Percentiles rank a stretch among this genome's conserved stretches.
Evolutionary conservation across 2,329 filamentous ascomycete genomes (phyloP).

Genomic region (Trichoderma polysporum): DNA sequence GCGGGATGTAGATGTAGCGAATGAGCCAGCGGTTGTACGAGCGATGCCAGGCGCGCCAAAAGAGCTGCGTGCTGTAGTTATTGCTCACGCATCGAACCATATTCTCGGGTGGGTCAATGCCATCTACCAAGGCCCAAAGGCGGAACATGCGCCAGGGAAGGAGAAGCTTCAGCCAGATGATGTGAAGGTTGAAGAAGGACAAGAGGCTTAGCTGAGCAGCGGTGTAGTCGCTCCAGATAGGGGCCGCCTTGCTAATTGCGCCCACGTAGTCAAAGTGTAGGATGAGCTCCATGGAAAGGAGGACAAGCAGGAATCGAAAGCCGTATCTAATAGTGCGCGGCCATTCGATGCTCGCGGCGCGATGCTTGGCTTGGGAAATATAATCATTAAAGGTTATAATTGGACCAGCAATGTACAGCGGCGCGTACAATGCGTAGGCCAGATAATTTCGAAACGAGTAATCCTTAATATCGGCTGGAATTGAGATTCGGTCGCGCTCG

Average conservation of each 20-base stretch:
- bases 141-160: conserved; percentile 98
- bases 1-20: conserved; percentile 88
- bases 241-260: conserved; percentile 79
- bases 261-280: conserved; percentile 92
- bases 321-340: conserved; percentile 76
- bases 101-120: conserved; percentile 94
- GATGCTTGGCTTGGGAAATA: conserved; percentile 79
- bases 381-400: conserved; percentile 99
- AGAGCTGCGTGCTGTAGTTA: conserved; percentile 86
- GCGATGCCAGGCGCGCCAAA: conserved; percentile 97
- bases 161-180: conserved; percentile 97
- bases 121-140: conserved; percentile 89
- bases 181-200: conserved; percentile 92
- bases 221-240: conserved; percentile 80
- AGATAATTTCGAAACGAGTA: conserved; percentile 85
- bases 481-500: conserved; percentile 80
- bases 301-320: conserved; percentile 73
- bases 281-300: conserved; percentile 87
- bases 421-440: conserved; percentile 86
- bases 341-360: conserved; percentile 66
- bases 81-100: conserved; percentile 96
- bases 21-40: conserved; percentile 94
- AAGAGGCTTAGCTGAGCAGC: conserved; percentile 85
- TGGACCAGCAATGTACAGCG: conserved; percentile 87
- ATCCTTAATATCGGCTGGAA: conserved; percentile 68